Percentiles rank a stretch among this genome's conserved stretches.
Conservation (phyloP, 805 yeast genomes). For the Saccharomycopsis malanga region DNA sequence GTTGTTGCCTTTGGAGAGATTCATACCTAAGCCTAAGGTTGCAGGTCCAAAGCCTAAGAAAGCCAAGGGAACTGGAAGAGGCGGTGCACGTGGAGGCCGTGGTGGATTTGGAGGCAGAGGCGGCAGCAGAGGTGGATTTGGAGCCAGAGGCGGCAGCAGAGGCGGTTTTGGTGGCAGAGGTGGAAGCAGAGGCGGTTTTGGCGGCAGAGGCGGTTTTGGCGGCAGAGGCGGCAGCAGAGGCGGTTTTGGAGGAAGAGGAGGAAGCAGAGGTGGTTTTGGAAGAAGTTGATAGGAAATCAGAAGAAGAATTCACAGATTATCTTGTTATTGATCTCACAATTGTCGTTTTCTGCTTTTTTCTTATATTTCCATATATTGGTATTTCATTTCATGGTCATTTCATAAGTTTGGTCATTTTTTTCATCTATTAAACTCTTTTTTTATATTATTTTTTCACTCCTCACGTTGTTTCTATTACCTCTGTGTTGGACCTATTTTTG, state of each 20-base stretch:
- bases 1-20: constrained; percentile 90
- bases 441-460: no score
- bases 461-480: no score
- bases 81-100: constrained; percentile 41
- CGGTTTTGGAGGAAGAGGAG: constrained; percentile 33
- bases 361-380: no score
- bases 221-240: constrained; percentile 31
- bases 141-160: constrained; percentile 39
- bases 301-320: background rate
- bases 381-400: no score
- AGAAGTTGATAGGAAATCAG: constrained; percentile 18
- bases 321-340: background rate
- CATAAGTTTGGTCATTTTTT: no score
- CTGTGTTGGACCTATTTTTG: no score
- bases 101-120: constrained; percentile 40
- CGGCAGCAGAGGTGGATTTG: constrained; percentile 41
- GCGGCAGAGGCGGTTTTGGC: constrained; percentile 30
- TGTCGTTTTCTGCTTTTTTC: no score
- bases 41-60: constrained; percentile 71
- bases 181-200: constrained; percentile 39
- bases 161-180: constrained; percentile 40
- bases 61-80: constrained; percentile 53
- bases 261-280: constrained; percentile 34
- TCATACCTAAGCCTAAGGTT: constrained; percentile 91
- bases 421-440: no score